Evolutionary conservation across 306 rosid genomes (phyloP).

Genomic region (Pterocarpus macrocarpus): DNA sequence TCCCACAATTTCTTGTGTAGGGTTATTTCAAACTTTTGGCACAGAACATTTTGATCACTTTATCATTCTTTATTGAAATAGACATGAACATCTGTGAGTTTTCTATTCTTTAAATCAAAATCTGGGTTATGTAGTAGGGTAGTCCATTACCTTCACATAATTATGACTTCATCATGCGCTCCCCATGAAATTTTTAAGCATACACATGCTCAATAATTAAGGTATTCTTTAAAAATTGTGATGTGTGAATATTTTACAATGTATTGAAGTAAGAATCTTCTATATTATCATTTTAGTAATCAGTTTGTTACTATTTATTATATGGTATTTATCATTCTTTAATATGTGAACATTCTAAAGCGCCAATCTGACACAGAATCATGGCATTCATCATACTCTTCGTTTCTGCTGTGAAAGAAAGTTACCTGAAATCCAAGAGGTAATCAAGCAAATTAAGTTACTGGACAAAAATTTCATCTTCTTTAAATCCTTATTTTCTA

Average conservation of each 20-base stretch:
- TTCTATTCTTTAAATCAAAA: neutral
- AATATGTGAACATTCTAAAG: conserved; percentile 18
- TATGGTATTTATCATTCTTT: neutral
- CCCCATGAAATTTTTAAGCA: neutral
- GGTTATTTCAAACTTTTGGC: conserved; percentile 32
- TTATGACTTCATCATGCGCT: conserved; percentile 17
- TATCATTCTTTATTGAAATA: conserved; percentile 12
- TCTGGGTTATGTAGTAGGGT: neutral
- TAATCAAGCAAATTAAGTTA: neutral
- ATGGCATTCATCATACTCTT: conserved; percentile 36
- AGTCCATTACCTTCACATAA: conserved; percentile 11
- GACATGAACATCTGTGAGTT: conserved; percentile 3
- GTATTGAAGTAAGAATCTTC: neutral
- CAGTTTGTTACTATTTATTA: neutral
- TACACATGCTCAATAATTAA: neutral
- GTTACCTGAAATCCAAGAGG: neutral
- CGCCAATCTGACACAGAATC: conserved; percentile 31
- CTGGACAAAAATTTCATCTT: conserved; percentile 24
- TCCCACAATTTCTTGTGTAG: conserved; percentile 19
- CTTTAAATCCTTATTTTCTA: conserved; percentile 7
- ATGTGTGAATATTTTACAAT: conserved; percentile 4
- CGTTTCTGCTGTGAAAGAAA: conserved; percentile 23
- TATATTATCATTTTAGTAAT: neutral
- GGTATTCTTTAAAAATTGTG: neutral
- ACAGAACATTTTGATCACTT: conserved; percentile 26